Evolutionary conservation across 495 filamentous ascomycete genomes (phyloP).

Genomic region (Trichocladium uniseriatum): DNA sequence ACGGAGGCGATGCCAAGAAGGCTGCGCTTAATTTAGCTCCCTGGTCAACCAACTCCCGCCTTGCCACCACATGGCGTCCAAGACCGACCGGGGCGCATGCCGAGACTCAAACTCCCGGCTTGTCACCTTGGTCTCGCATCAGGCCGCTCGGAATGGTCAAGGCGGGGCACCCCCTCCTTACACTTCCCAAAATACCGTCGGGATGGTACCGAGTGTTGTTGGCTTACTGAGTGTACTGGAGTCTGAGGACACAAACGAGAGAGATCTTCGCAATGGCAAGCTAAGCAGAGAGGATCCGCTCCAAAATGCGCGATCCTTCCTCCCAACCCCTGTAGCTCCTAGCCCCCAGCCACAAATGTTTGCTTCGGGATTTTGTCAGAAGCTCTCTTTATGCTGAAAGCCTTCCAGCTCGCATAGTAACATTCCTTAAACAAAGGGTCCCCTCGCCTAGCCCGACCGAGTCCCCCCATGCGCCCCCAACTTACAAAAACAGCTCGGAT

Average conservation of each 20-base stretch:
- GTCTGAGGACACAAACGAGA: background rate
- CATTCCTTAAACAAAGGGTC: background rate
- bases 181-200: too few species aligned
- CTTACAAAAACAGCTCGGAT: background rate
- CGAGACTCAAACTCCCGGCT: background rate
- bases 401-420: background rate
- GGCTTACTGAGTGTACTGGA: too few species aligned
- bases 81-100: background rate
- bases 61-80: conserved; percentile 2
- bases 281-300: background rate
- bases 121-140: background rate
- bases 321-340: conserved; percentile 1
- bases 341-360: conserved; percentile 9
- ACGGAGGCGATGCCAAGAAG: background rate
- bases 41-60: background rate
- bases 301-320: conserved; percentile 5
- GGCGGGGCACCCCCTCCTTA: background rate
- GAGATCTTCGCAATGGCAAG: background rate
- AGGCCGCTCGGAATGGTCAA: background rate
- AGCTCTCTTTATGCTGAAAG: background rate
- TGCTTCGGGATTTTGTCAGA: background rate
- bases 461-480: conserved; percentile 11
- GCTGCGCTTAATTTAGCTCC: background rate
- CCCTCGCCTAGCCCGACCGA: background rate
- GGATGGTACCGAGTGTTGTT: too few species aligned